phyloP scores from a whole-genome alignment of 2,329 filamentous ascomycete species.

The Fusarium falciforme region DNA sequence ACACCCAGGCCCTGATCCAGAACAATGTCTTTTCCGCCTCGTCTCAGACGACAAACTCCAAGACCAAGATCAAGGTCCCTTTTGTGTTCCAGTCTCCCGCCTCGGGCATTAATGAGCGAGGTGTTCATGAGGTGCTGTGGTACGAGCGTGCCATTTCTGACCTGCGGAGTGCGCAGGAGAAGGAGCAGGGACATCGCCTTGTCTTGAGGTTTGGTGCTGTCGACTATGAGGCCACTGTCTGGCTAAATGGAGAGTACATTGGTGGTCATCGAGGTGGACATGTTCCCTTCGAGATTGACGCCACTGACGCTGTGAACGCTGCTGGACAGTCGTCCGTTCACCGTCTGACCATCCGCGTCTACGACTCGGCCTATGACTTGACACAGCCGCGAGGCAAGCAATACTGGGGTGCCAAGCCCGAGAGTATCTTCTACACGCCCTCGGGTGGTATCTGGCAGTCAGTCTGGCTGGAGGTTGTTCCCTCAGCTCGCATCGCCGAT shows the following conservation, averaged over 20 bases:
- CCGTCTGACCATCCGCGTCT: constrained; percentile 67
- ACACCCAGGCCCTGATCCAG: constrained; percentile 59
- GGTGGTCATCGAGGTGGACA: constrained; percentile 69
- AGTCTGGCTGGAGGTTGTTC: constrained; percentile 68
- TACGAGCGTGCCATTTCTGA: constrained; percentile 68
- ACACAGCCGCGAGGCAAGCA: constrained; percentile 76
- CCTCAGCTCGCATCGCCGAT: constrained; percentile 63
- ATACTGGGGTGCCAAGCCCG: constrained; percentile 70
- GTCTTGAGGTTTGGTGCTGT: constrained; percentile 70
- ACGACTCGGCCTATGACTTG: constrained; percentile 73
- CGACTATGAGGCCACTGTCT: constrained; percentile 70
- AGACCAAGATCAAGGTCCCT: constrained; percentile 69
- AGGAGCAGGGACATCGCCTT: constrained; percentile 54
- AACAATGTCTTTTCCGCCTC: constrained; percentile 54
- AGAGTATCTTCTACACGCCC: constrained; percentile 70
- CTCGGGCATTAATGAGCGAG: constrained; percentile 70
- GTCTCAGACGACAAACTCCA: constrained; percentile 50
- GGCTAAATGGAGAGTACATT: constrained; percentile 64
- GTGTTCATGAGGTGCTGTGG: constrained; percentile 75
- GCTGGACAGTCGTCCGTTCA: constrained; percentile 42
- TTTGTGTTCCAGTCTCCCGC: constrained; percentile 74
- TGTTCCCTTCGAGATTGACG: constrained; percentile 68
- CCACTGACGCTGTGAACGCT: constrained; percentile 60
- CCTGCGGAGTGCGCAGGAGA: constrained; percentile 57
- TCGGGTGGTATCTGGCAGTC: constrained; percentile 69